Evolutionary conservation across 495 filamentous ascomycete species (phyloP).

Genomic region (Penicillium cosmopolitanum): DNA sequence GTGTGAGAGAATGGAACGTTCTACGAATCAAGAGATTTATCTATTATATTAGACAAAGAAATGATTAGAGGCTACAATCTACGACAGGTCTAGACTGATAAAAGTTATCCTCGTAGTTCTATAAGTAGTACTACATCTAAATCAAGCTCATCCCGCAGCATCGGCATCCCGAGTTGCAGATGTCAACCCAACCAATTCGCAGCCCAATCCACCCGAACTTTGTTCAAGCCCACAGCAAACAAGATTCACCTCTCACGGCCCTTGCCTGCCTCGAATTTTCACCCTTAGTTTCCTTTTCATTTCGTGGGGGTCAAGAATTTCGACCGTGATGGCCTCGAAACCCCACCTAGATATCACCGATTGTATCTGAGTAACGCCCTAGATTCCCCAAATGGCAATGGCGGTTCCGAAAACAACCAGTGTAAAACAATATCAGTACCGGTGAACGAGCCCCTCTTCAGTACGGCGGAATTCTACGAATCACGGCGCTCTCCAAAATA

Average conservation of each 20-base stretch:
- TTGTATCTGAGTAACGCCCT: not conserved
- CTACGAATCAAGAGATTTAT: not conserved
- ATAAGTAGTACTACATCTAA: not conserved
- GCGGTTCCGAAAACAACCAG: slow-evolving; percentile 4
- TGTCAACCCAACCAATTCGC: not conserved
- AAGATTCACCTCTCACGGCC: not conserved
- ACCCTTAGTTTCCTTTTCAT: not conserved
- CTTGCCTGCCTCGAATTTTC: not conserved
- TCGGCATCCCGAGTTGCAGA: slow-evolving; percentile 16
- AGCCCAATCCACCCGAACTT: not conserved
- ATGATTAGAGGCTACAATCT: not conserved
- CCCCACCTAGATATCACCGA: not conserved
- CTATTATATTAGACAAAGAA: not conserved
- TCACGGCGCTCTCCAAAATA: slow-evolving; percentile 13
- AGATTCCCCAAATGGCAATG: slow-evolving; percentile 3
- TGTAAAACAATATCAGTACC: not conserved
- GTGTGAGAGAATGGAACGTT: not conserved
- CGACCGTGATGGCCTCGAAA: not conserved
- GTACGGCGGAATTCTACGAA: slow-evolving; percentile 17
- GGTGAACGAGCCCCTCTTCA: not conserved
- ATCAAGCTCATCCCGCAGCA: slow-evolving; percentile 5
- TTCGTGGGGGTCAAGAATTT: not conserved
- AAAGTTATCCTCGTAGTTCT: too few species aligned
- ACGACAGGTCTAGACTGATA: too few species aligned
- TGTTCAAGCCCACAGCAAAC: slow-evolving; percentile 2